These are phyloP conservation scores for Diversispora eburnea DNA, from an alignment of 192 early-diverging fungal genomes.

Conservation along the genomic window DNA sequence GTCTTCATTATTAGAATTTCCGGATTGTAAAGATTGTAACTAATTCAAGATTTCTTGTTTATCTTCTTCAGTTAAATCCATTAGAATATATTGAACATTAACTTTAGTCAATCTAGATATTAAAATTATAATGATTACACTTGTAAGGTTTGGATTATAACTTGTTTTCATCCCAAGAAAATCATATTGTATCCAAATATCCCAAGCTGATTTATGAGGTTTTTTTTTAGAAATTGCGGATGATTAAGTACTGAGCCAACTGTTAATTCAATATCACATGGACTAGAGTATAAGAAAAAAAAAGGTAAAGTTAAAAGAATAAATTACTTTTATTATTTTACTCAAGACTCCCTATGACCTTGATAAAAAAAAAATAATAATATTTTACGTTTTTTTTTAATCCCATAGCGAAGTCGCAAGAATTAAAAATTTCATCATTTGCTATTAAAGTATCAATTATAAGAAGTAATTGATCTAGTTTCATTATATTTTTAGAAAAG, in stretches of 20 bases:
- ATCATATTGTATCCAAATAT: constrained; percentile 38
- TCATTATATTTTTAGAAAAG: background rate
- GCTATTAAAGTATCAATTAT: constrained; percentile 50
- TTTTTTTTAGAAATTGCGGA: constrained; percentile 43
- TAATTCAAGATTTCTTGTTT: constrained; percentile 27
- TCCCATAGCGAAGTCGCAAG: constrained; percentile 46
- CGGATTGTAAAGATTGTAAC: constrained; percentile 31
- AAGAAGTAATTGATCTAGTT: constrained; percentile 56
- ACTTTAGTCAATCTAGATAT: constrained; percentile 41
- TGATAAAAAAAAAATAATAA: too few species aligned
- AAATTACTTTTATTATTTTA: too few species aligned
- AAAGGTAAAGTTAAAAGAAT: too few species aligned
- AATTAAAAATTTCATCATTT: constrained; percentile 46
- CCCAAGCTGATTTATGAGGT: constrained; percentile 45
- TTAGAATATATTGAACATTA: constrained; percentile 14
- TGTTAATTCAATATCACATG: constrained; percentile 36
- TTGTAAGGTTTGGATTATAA: constrained; percentile 37
- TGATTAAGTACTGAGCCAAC: constrained; percentile 46
- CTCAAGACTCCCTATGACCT: too few species aligned
- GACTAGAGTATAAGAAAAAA: too few species aligned
- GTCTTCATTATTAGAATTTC: constrained; percentile 18
- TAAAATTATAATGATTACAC: constrained; percentile 33
- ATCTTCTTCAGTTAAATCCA: constrained; percentile 16
- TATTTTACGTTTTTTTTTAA: constrained; percentile 39
- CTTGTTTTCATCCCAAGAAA: constrained; percentile 39